Evolutionary conservation across 176 grass and related monocot species (phyloP).

Genomic region (Saccharum spontaneum): DNA sequence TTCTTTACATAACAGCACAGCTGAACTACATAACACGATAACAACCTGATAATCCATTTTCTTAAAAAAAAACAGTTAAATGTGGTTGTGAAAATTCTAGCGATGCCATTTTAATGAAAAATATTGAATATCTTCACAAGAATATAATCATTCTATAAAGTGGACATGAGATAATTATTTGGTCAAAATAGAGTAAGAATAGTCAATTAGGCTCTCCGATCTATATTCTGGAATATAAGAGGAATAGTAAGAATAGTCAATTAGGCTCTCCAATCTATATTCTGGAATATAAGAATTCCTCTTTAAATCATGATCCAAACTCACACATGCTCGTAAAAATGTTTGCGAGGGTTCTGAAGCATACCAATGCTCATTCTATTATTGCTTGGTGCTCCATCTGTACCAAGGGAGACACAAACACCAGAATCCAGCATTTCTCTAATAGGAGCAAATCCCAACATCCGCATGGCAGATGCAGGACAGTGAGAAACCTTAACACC

Average conservation of each 20-base stretch:
- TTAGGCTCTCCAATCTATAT: neutral
- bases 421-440: slow-evolving; percentile 87
- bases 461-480: slow-evolving; percentile 83
- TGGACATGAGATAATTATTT: neutral
- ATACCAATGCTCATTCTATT: slow-evolving; percentile 96
- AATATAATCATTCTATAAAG: neutral
- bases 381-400: slow-evolving; percentile 93
- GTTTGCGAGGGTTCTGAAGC: slow-evolving; percentile 26
- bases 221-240: neutral
- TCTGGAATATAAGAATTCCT: neutral
- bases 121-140: neutral
- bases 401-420: slow-evolving; percentile 94
- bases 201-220: neutral
- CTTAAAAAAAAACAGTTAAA: neutral
- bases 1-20: neutral
- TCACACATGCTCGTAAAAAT: slow-evolving; percentile 12
- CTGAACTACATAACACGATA: slow-evolving; percentile 9
- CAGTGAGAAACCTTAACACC: slow-evolving; percentile 97
- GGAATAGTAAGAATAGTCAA: neutral
- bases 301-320: neutral
- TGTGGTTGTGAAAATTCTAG: neutral
- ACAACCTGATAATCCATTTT: neutral
- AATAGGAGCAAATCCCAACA: slow-evolving; percentile 92
- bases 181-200: neutral
- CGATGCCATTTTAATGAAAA: neutral